phyloP scores from a whole-genome alignment of 2,329 filamentous ascomycete species.

The Aspergillus ibericus region DNA sequence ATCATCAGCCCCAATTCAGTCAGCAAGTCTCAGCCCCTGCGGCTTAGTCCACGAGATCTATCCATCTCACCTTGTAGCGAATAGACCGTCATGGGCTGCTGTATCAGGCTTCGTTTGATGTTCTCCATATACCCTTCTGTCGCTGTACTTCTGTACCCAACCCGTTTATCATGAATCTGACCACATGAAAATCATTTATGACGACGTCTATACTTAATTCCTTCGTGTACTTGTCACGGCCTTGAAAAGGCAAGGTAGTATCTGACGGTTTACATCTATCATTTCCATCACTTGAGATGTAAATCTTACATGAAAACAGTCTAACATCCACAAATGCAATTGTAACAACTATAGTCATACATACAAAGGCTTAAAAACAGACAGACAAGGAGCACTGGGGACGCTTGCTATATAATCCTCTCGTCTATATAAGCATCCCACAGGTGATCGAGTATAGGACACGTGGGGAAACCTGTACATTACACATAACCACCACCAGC shows the following conservation, averaged over 20 bases:
- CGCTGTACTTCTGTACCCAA: constrained; percentile 10
- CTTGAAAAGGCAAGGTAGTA: too few species aligned
- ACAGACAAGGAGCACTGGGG: neutral
- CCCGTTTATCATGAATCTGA: neutral
- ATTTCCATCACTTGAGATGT: too few species aligned
- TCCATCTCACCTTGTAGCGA: neutral
- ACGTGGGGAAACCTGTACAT: neutral
- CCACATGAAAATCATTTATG: neutral
- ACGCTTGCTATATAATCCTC: neutral
- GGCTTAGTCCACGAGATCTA: constrained; percentile 19
- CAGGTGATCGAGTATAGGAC: neutral
- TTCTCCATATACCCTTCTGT: constrained; percentile 17
- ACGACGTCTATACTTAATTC: neutral
- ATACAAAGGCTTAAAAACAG: neutral
- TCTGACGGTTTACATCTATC: too few species aligned
- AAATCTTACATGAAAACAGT: too few species aligned
- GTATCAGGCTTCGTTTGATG: constrained; percentile 8
- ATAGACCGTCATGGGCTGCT: constrained; percentile 1
- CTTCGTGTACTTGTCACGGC: neutral
- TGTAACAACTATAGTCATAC: neutral
- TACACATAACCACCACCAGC: constrained; percentile 28
- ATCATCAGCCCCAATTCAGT: constrained; percentile 18
- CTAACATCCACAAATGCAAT: too few species aligned
- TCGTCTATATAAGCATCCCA: neutral
- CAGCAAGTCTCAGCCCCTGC: constrained; percentile 26